Evolutionary conservation across 2,329 filamentous ascomycete species (phyloP), one percentile per base, ranked within the genome.

Genomic region (Aspergillus viridinutans): DNA sequence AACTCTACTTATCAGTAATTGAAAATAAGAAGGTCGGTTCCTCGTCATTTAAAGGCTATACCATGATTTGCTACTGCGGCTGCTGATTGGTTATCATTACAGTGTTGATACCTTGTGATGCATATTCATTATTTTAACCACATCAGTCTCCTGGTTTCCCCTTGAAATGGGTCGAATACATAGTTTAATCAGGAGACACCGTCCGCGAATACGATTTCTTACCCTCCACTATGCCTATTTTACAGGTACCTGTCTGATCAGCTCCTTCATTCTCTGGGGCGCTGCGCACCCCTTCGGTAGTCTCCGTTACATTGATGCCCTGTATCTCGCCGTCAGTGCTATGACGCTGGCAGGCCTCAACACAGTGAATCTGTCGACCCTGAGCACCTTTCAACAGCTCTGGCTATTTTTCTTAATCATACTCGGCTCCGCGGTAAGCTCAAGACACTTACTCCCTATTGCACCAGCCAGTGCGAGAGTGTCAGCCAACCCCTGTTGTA

Each of bases 211-310:
- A 17, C 52, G 58, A 56, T 78, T 78, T 61, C 74, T 78, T 49
- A 75, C 74, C 3, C 55, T 81, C 4, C 80, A 81, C 66, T 81
- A 81, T 70, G 65, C 69, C 9, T 81, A 81, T 65, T 81, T 81
- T 62, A 65, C 79, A 43, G 56, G 62, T 2, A 73, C 75, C 28
- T 76, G 70, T 58, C 65, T 81, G 7, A 4, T 79, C n/a, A 65
- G 73, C 10, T 76, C 76, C 20, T 23, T 78, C 47, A 75, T 82
- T 51, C 77, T 81, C 64, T 81, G 76, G 77, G 78, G 71, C 38
- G 69, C 75, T 7, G 76, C 76, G 8, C 80, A 77, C 0, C 74
- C 76, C 1, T 57, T 67, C n/a, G 63, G 67, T 50, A 77, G 72
- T 52, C 68, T 81, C 35, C 67, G 64, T 50, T 81, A 78, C 61